Percentiles rank a stretch among this genome's conserved stretches.
Conservation (phyloP, 148 eudicot genomes). For the Oxyria digyna region DNA sequence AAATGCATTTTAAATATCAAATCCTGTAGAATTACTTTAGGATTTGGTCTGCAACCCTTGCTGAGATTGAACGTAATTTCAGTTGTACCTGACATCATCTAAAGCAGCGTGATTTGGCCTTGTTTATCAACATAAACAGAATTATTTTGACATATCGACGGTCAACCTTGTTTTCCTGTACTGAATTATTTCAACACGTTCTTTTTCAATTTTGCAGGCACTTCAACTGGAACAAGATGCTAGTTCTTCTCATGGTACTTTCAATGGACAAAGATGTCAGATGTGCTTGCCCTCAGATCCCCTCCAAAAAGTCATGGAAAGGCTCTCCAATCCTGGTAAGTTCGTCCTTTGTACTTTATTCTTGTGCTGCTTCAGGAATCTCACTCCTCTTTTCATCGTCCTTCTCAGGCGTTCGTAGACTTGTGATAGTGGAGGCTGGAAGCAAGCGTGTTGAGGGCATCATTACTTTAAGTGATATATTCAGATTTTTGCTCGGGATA, state of each 20-base stretch:
- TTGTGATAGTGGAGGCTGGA: constrained; percentile 89
- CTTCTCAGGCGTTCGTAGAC: constrained; percentile 70
- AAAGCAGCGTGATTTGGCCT: no score
- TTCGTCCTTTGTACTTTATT: background rate
- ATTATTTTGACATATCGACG: background rate
- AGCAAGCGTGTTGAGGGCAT: constrained; percentile 95
- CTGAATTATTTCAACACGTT: background rate
- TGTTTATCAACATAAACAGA: no score
- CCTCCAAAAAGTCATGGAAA: constrained; percentile 80
- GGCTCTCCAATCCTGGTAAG: constrained; percentile 70
- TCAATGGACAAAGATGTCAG: constrained; percentile 72
- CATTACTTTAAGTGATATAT: constrained; percentile 64
- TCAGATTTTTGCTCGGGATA: constrained; percentile 70
- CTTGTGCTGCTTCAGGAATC: background rate
- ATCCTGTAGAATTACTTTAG: background rate
- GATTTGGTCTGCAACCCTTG: background rate
- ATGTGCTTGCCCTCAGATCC: constrained; percentile 90
- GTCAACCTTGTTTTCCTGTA: background rate
- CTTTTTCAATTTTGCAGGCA: constrained; percentile 32
- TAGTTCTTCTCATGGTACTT: constrained; percentile 42
- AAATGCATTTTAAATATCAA: background rate
- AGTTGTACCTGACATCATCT: background rate
- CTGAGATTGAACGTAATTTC: background rate
- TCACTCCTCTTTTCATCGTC: background rate
- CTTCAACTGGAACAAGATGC: constrained; percentile 76